Percentiles rank a stretch among this genome's conserved stretches.
These are phyloP conservation scores for Verbascum thapsus DNA, from an alignment of 257 asterid species.

Conservation along the genomic window DNA sequence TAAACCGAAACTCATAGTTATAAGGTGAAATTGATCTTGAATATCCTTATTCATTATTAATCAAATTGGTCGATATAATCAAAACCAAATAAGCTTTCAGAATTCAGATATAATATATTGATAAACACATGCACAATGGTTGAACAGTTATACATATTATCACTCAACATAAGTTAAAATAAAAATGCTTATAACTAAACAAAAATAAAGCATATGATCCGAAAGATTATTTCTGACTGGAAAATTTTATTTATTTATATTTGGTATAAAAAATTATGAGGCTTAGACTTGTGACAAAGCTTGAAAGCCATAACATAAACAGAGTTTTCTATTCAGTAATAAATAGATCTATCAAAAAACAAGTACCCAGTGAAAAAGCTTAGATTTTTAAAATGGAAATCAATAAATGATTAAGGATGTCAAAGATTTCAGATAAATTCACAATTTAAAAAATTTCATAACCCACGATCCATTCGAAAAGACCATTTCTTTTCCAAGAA, in stretches of 20 bases:
- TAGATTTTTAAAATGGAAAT: slow-evolving; percentile 2
- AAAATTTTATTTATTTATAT: neutral
- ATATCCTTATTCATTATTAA: neutral
- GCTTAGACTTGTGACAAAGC: neutral
- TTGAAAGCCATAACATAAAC: neutral
- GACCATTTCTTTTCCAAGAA: neutral
- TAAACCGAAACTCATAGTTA: neutral
- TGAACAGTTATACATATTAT: too few species aligned
- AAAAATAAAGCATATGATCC: neutral
- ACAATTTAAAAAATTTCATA: neutral
- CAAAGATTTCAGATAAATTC: neutral
- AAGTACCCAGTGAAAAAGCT: neutral
- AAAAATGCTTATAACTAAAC: neutral
- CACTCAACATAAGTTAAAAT: neutral
- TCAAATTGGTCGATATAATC: neutral
- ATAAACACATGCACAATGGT: slow-evolving; percentile 27
- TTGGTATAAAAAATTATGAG: neutral
- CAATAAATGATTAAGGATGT: neutral
- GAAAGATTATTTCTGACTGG: too few species aligned
- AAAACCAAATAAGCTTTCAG: neutral
- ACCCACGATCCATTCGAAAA: slow-evolving; percentile 8
- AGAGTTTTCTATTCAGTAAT: neutral
- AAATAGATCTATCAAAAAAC: slow-evolving; percentile 3
- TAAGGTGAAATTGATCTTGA: slow-evolving; percentile 12
- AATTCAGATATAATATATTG: neutral